These are phyloP conservation scores for Sarocladium brachiariae DNA, from an alignment of 2,329 filamentous ascomycete genomes.

Conservation along the genomic window DNA sequence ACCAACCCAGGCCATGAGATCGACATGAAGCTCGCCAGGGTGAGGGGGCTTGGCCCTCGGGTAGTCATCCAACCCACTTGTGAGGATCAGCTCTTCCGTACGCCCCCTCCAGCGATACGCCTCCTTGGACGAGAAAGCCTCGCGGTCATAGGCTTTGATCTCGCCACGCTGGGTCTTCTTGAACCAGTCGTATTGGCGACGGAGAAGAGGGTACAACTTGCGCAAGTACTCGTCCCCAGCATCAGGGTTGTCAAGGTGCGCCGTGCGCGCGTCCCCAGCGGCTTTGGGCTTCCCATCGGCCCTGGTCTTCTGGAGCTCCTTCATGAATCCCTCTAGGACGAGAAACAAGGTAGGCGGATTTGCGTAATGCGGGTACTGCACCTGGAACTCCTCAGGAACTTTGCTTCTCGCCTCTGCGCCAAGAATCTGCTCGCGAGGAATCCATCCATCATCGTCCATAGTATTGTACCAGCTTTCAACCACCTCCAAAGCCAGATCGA, in stretches of 20 bases:
- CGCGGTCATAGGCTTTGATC: conserved; percentile 82
- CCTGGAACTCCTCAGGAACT: conserved; percentile 85
- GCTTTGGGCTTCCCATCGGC: conserved; percentile 39
- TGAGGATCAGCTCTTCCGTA: conserved; percentile 78
- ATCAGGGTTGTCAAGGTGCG: conserved; percentile 60
- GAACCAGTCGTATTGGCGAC: conserved; percentile 92
- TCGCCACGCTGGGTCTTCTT: conserved; percentile 85
- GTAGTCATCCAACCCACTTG: conserved; percentile 93
- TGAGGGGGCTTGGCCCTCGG: conserved; percentile 89
- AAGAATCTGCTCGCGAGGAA: conserved; percentile 90
- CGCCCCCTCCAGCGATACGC: conserved; percentile 93
- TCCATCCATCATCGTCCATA: conserved; percentile 97
- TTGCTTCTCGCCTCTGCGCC: conserved; percentile 89
- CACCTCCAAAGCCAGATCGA: conserved; percentile 79
- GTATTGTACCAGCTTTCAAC: conserved; percentile 92
- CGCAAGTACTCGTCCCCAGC: conserved; percentile 65
- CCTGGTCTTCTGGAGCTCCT: conserved; percentile 59
- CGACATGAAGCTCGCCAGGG: conserved; percentile 90
- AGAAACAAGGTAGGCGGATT: conserved; percentile 95
- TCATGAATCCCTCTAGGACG: conserved; percentile 75
- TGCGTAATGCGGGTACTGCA: conserved; percentile 94
- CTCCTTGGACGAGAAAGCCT: conserved; percentile 83
- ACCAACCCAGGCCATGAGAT: conserved; percentile 96
- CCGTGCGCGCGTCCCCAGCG: conserved; percentile 49
- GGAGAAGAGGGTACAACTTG: conserved; percentile 77